A percentile compares a stretch with the other conserved stretches of the same genome.
Conservation (phyloP, 2,329 filamentous ascomycete genomes). For the Talaromyces sp. region DNA sequence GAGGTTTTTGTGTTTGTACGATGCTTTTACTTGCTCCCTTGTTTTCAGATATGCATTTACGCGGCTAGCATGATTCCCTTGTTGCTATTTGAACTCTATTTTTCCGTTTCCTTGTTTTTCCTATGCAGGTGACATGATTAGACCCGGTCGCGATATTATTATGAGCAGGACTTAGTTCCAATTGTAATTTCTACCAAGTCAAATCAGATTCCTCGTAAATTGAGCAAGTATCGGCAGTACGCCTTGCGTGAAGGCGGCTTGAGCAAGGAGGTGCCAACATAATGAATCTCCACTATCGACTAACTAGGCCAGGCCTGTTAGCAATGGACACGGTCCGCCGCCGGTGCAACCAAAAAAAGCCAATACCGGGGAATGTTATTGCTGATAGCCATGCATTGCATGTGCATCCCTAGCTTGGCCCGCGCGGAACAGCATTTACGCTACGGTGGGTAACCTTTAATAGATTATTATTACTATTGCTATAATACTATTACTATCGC, state of each 20-base stretch:
- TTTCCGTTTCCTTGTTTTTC: not conserved
- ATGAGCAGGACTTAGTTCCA: not conserved
- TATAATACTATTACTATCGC: too few relatives aligned
- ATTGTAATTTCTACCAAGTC: not conserved
- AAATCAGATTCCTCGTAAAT: not conserved
- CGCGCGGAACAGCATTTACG: not conserved
- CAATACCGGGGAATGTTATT: not conserved
- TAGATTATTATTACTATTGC: not conserved
- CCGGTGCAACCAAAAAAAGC: not conserved
- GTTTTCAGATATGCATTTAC: not conserved
- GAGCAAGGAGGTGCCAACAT: not conserved
- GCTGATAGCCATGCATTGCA: constrained; percentile 10
- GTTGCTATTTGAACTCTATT: not conserved
- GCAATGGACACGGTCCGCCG: too few relatives aligned
- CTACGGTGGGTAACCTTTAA: not conserved
- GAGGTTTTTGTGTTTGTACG: not conserved
- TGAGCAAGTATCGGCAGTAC: not conserved
- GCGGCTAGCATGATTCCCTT: not conserved
- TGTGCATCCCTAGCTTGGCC: constrained; percentile 4
- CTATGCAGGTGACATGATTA: not conserved
- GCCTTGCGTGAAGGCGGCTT: not conserved
- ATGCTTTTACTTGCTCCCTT: not conserved
- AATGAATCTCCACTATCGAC: not conserved
- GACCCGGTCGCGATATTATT: not conserved
- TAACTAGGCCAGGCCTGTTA: not conserved